Percentiles rank a stretch among this genome's conserved stretches.
Evolutionary conservation across 441 rosid species (phyloP).

Genomic region (Corymbia citriodora): DNA sequence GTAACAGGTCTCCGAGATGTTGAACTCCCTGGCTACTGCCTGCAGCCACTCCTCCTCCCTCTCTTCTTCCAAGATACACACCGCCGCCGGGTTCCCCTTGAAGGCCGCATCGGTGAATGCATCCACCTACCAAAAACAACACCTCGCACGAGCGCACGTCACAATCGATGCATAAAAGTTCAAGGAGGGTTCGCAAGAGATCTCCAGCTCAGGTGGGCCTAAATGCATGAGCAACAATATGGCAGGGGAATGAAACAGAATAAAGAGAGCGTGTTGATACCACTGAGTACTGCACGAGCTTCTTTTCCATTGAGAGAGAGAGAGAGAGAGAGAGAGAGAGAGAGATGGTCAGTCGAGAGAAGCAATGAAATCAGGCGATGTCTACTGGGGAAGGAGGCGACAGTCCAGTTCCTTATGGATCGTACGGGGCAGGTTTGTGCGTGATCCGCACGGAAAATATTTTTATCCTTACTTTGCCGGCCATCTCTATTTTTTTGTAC

Average conservation of each 20-base stretch:
- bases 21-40: constrained; percentile 65
- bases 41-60: constrained; percentile 67
- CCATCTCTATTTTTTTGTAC: rapidly evolving
- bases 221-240: background rate
- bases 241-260: background rate
- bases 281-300: constrained; percentile 39
- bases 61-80: constrained; percentile 54
- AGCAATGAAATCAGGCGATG: background rate
- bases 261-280: constrained; percentile 10
- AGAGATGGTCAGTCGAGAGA: background rate
- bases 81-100: constrained; percentile 81
- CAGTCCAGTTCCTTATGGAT: background rate
- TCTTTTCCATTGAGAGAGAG: constrained; percentile 4
- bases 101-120: constrained; percentile 68
- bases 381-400: background rate
- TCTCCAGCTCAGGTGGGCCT: background rate
- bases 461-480: background rate
- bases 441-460: background rate
- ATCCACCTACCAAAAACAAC: constrained; percentile 40
- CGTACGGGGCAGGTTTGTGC: background rate
- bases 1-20: constrained; percentile 48
- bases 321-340: no score
- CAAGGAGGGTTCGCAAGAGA: background rate
- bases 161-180: background rate
- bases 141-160: background rate